Percentiles rank a stretch among this genome's conserved stretches.
These are phyloP conservation scores for Peronospora belbahrii DNA, from an alignment of 352 stramenopile species.

Conservation along the genomic window DNA sequence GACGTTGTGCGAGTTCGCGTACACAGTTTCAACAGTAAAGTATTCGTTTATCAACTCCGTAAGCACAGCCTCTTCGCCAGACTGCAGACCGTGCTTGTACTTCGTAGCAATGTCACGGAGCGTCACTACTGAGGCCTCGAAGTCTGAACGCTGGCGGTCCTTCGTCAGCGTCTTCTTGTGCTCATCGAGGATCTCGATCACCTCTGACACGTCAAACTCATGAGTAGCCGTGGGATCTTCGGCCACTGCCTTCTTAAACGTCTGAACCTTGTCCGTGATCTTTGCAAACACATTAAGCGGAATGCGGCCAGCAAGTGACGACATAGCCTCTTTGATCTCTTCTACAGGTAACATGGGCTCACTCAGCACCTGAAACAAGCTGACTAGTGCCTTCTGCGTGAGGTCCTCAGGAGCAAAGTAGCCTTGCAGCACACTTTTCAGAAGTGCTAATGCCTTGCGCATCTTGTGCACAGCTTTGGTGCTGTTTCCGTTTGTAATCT, in stretches of 20 bases:
- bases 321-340: constrained; percentile 96
- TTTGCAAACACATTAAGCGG: constrained; percentile 87
- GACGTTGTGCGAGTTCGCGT: constrained; percentile 69
- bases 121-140: constrained; percentile 54
- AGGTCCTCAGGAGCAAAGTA: constrained; percentile 86
- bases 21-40: constrained; percentile 66
- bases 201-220: constrained; percentile 47
- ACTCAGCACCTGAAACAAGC: constrained; percentile 72
- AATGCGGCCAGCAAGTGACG: constrained; percentile 94
- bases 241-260: constrained; percentile 48
- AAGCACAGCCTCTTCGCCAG: constrained; percentile 52
- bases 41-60: constrained; percentile 78
- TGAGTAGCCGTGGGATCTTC: constrained; percentile 20
- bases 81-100: constrained; percentile 70
- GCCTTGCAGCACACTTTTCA: constrained; percentile 93
- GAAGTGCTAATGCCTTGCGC: constrained; percentile 60
- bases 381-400: constrained; percentile 74
- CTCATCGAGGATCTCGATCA: constrained; percentile 54
- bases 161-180: constrained; percentile 50
- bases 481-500: constrained; percentile 28
- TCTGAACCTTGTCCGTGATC: constrained; percentile 80
- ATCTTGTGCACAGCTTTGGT: constrained; percentile 63
- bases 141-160: constrained; percentile 53
- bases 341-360: constrained; percentile 79
- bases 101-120: constrained; percentile 71